A percentile compares a stretch with the other conserved stretches of the same genome.
These are phyloP conservation scores for Xanthoconium stramineum DNA, from an alignment of 768 basidiomycete species.

Conservation along the genomic window DNA sequence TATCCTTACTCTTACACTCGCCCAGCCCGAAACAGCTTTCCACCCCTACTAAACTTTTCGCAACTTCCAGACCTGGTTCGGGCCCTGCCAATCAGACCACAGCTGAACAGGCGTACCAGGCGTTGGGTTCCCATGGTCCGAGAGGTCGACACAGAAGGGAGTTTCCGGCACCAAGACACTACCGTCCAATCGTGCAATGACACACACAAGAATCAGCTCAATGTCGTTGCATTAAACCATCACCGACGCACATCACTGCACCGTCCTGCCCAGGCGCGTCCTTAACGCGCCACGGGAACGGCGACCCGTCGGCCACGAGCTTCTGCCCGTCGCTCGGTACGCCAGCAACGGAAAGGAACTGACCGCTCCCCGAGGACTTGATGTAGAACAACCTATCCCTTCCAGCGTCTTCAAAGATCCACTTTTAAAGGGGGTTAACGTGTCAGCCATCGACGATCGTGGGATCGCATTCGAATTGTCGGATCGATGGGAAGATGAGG, in stretches of 20 bases:
- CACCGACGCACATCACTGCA: constrained; percentile 39
- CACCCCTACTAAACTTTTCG: too few species aligned
- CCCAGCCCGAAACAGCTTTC: too few species aligned
- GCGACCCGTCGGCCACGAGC: constrained; percentile 36
- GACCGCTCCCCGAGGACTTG: constrained; percentile 38
- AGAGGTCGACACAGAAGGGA: constrained; percentile 44
- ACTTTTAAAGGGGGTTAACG: constrained; percentile 31
- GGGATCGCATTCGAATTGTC: too few species aligned
- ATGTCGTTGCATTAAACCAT: too few species aligned
- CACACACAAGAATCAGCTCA: too few species aligned
- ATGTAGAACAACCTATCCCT: constrained; percentile 36
- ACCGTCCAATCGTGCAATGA: too few species aligned
- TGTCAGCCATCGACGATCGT: too few species aligned
- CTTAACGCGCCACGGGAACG: constrained; percentile 50
- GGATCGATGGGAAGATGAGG: too few species aligned
- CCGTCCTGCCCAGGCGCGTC: constrained; percentile 37
- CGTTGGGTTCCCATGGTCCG: constrained; percentile 39
- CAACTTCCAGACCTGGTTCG: constrained; percentile 51
- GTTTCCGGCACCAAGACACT: too few species aligned
- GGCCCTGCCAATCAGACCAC: constrained; percentile 47
- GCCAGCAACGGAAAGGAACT: constrained; percentile 40
- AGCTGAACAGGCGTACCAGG: constrained; percentile 45
- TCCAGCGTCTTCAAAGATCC: constrained; percentile 36
- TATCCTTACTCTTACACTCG: too few species aligned
- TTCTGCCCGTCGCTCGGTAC: constrained; percentile 34